Evolutionary conservation across 228 moss, liverwort and hornwort genomes (phyloP).

Genomic region (Sphagnum magellanicum): DNA sequence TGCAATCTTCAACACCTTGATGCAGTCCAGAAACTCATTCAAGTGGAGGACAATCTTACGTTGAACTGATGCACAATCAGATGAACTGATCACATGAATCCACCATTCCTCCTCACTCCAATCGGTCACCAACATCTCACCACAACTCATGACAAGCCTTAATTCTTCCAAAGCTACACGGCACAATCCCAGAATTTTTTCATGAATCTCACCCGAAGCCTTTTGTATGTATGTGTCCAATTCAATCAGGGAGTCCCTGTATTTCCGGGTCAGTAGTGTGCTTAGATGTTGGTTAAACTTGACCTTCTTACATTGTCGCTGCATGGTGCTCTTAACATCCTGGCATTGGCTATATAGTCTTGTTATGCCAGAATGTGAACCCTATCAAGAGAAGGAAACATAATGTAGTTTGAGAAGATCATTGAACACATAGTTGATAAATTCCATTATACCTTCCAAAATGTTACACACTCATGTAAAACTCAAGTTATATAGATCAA

Average conservation of each 20-base stretch:
- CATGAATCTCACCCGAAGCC: conserved; percentile 16
- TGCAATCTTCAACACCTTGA: conserved; percentile 21
- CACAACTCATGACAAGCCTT: conserved; percentile 39
- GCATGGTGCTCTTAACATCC: no score
- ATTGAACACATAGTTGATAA: no score
- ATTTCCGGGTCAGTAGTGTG: conserved; percentile 37
- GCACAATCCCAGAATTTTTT: conserved; percentile 26
- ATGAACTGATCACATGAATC: conserved; percentile 23
- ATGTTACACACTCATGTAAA: no score
- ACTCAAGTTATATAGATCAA: no score
- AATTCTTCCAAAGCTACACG: conserved; percentile 28
- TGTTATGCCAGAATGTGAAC: no score
- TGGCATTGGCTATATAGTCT: no score
- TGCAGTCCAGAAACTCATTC: conserved; percentile 31
- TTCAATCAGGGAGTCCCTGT: conserved; percentile 23
- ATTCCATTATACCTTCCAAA: no score
- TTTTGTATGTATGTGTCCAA: no score
- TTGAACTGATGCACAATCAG: conserved; percentile 27
- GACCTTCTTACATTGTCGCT: conserved; percentile 3
- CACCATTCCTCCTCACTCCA: conserved; percentile 43
- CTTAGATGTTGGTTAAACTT: conserved; percentile 46
- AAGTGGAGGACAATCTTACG: conserved; percentile 30
- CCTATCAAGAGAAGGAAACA: no score
- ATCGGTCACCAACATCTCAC: conserved; percentile 33
- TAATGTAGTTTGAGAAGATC: no score